phyloP scores from a whole-genome alignment of 495 filamentous ascomycete genomes.

The Talaromyces thailandensis region DNA sequence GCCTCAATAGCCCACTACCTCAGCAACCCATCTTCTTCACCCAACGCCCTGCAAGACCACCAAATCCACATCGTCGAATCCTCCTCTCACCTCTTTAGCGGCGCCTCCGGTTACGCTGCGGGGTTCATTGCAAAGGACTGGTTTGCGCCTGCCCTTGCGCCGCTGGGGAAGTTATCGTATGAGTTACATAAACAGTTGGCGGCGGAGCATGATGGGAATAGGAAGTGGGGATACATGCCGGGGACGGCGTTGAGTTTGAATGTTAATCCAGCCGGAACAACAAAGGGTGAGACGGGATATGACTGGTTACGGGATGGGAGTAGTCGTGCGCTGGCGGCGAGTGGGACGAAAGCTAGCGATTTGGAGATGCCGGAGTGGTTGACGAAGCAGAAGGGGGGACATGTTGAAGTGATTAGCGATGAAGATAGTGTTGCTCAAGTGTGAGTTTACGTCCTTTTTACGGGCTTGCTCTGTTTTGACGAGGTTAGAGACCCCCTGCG shows the following conservation, averaged over 20 bases:
- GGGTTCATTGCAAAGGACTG: constrained; percentile 72
- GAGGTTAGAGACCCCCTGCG: constrained; percentile 43
- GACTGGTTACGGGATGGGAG: constrained; percentile 57
- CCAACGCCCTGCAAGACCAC: constrained; percentile 17
- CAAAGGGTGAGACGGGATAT: constrained; percentile 25
- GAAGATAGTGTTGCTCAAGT: constrained; percentile 57
- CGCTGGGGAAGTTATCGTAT: constrained; percentile 60
- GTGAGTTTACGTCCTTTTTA: constrained; percentile 21
- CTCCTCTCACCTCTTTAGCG: constrained; percentile 54
- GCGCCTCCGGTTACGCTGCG: constrained; percentile 63
- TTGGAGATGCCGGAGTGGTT: constrained; percentile 47
- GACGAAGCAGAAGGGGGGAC: constrained; percentile 35
- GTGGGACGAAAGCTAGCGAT: constrained; percentile 11
- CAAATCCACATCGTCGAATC: constrained; percentile 64
- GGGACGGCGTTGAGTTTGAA: constrained; percentile 52
- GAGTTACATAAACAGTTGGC: constrained; percentile 57
- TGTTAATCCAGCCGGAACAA: constrained; percentile 17
- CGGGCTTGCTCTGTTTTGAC: background rate
- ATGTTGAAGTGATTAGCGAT: constrained; percentile 54
- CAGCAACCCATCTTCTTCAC: constrained; percentile 24
- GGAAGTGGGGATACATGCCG: constrained; percentile 61
- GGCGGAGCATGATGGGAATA: constrained; percentile 45
- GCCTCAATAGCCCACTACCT: constrained; percentile 72
- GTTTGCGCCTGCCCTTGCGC: constrained; percentile 45
- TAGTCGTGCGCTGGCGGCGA: constrained; percentile 53